Percentiles rank a stretch among this genome's conserved stretches.
These are phyloP conservation scores for Aureobasidium musti DNA, from an alignment of 2,329 filamentous ascomycete species.

Conservation along the genomic window DNA sequence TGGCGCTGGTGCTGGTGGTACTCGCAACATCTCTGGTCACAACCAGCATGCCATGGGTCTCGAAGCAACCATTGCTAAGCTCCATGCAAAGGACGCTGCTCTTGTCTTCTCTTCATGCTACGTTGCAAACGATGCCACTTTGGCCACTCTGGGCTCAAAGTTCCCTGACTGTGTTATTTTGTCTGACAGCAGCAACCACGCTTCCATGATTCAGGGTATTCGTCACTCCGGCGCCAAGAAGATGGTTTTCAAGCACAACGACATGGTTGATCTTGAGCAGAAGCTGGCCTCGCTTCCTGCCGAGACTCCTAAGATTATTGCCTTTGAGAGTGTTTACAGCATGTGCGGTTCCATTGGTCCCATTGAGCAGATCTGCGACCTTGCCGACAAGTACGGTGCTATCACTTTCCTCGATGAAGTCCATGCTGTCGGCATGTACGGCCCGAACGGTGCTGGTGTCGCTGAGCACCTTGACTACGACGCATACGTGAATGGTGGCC, in stretches of 20 bases:
- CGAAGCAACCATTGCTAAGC: slow-evolving; percentile 77
- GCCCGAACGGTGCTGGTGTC: slow-evolving; percentile 90
- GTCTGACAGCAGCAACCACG: slow-evolving; percentile 97
- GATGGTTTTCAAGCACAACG: slow-evolving; percentile 98
- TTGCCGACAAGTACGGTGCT: slow-evolving; percentile 96
- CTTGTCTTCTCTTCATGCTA: slow-evolving; percentile 98
- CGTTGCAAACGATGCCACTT: slow-evolving; percentile 94
- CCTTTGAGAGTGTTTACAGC: slow-evolving; percentile 98
- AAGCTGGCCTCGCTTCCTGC: slow-evolving; percentile 87
- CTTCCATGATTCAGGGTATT: slow-evolving; percentile 99
- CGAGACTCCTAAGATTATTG: slow-evolving; percentile 93
- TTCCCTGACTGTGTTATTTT: slow-evolving; percentile 95
- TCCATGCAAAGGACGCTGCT: slow-evolving; percentile 89
- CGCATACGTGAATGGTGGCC: slow-evolving; percentile 69
- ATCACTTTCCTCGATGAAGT: slow-evolving; percentile 98
- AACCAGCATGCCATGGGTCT: slow-evolving; percentile 89
- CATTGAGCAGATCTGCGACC: slow-evolving; percentile 91
- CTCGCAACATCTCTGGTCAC: slow-evolving; percentile 96
- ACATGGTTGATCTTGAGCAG: slow-evolving; percentile 85
- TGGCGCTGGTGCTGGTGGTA: slow-evolving; percentile 91
- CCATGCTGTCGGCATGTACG: slow-evolving; percentile 99
- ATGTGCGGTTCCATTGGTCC: slow-evolving; percentile 98
- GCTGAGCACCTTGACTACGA: slow-evolving; percentile 97
- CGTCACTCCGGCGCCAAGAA: slow-evolving; percentile 96
- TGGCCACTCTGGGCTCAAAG: slow-evolving; percentile 95